phyloP scores from a whole-genome alignment of 352 stramenopile genomes.

The Phytophthora sp. region DNA sequence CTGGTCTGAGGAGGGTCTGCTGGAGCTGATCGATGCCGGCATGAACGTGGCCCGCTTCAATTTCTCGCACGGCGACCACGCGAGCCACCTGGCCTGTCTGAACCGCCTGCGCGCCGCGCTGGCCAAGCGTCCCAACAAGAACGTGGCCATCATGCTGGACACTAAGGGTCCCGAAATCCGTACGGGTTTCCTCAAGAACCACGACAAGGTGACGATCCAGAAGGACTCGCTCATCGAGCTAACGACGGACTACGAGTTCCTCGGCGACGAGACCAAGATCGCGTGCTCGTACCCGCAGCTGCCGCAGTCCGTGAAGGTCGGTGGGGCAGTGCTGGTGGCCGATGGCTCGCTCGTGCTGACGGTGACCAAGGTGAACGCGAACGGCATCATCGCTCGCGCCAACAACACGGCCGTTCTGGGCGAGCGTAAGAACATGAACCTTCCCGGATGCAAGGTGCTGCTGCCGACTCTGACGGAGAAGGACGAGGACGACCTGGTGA shows the following conservation, averaged over 20 bases:
- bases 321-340: constrained; percentile 93
- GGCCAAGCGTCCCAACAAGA: constrained; percentile 67
- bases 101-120: constrained; percentile 64
- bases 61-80: constrained; percentile 98
- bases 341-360: constrained; percentile 94
- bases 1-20: constrained; percentile 94
- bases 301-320: constrained; percentile 88
- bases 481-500: constrained; percentile 92
- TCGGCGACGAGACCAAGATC: constrained; percentile 86
- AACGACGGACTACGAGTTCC: constrained; percentile 68
- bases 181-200: constrained; percentile 85
- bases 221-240: constrained; percentile 66
- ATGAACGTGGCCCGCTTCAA: constrained; percentile 99
- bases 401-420: constrained; percentile 88
- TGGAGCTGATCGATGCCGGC: constrained; percentile 88
- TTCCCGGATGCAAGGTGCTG: constrained; percentile 91
- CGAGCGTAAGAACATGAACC: constrained; percentile 97
- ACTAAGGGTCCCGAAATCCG: constrained; percentile 97
- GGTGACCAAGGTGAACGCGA: constrained; percentile 82
- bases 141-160: constrained; percentile 95
- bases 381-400: constrained; percentile 70
- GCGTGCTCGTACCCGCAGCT: constrained; percentile 95
- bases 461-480: constrained; percentile 94
- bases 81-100: constrained; percentile 74
- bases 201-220: constrained; percentile 70